These are phyloP conservation scores for Starmerella vitae DNA, from an alignment of 805 yeast genomes.

Conservation along the genomic window DNA sequence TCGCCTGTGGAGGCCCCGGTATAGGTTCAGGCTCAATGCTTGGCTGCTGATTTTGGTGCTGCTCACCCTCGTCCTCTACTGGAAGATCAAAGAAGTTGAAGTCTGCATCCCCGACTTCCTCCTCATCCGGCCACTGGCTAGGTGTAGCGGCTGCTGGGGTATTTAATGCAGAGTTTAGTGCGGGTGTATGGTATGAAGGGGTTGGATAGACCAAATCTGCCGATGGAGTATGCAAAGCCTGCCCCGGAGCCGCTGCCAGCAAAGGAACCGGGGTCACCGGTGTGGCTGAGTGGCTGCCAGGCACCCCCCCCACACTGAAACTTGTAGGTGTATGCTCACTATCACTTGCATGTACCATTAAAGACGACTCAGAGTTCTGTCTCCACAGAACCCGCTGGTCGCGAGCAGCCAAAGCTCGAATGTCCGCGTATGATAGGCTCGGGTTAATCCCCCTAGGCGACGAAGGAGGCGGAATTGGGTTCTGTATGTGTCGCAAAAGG, in stretches of 20 bases:
- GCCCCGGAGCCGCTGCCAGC: background rate
- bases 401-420: background rate
- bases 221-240: background rate
- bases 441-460: slow-evolving; percentile 5
- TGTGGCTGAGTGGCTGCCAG: background rate
- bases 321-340: too few relatives aligned
- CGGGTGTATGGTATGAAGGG: slow-evolving; percentile 14
- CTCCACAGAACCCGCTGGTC: background rate
- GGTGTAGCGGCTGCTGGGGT: slow-evolving; percentile 7
- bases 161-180: background rate
- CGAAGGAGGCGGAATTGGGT: slow-evolving; percentile 5
- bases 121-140: slow-evolving; percentile 12
- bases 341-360: too few relatives aligned
- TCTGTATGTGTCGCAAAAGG: background rate
- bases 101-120: slow-evolving; percentile 30
- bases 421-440: background rate
- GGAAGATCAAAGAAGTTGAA: slow-evolving; percentile 30
- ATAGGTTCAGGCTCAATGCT: background rate
- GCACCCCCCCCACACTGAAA: background rate
- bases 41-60: background rate
- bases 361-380: background rate
- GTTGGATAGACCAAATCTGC: slow-evolving; percentile 9
- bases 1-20: background rate
- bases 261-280: background rate
- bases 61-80: background rate